phyloP scores from a whole-genome alignment of 768 basidiomycete genomes.

The Strobilomyces dryophilus region DNA sequence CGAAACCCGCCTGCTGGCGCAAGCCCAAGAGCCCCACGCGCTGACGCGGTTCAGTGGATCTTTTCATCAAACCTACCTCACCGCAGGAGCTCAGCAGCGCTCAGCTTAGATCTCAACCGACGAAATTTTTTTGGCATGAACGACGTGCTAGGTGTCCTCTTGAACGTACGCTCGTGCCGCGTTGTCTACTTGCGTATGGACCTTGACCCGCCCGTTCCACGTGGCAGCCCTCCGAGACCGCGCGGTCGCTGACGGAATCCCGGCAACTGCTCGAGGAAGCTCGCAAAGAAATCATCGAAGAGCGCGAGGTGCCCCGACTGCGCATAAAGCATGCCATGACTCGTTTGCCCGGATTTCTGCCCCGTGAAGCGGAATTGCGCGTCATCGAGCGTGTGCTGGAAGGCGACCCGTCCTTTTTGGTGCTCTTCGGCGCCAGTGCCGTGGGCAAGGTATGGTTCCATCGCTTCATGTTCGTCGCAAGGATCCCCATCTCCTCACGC shows the following conservation, averaged over 20 bases:
- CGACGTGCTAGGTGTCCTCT: conserved; percentile 69
- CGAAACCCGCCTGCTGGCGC: conserved; percentile 22
- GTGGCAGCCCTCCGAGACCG: conserved; percentile 68
- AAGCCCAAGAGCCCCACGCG: conserved; percentile 28
- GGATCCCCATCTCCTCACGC: background rate
- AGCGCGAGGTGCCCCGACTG: conserved; percentile 59
- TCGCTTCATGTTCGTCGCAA: background rate
- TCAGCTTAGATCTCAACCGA: conserved; percentile 58
- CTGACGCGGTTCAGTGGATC: conserved; percentile 62
- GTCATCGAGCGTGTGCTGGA: conserved; percentile 63
- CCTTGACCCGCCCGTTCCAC: conserved; percentile 10
- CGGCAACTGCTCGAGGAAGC: conserved; percentile 74
- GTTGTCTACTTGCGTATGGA: background rate
- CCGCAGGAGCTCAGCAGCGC: conserved; percentile 54
- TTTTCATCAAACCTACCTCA: conserved; percentile 69
- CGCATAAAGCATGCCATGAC: conserved; percentile 76
- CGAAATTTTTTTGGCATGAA: conserved; percentile 77
- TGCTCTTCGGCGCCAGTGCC: conserved; percentile 76
- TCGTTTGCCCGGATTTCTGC: conserved; percentile 69
- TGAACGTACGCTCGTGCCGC: conserved; percentile 51
- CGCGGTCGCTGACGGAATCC: conserved; percentile 77
- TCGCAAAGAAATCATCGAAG: conserved; percentile 67
- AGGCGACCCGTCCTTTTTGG: conserved; percentile 71
- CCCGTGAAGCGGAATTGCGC: conserved; percentile 60
- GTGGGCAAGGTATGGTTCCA: conserved; percentile 62